Base-by-base conservation (phyloP, 2,329 filamentous ascomycete genomes). In the Dactylonectria estremocensis region DNA sequence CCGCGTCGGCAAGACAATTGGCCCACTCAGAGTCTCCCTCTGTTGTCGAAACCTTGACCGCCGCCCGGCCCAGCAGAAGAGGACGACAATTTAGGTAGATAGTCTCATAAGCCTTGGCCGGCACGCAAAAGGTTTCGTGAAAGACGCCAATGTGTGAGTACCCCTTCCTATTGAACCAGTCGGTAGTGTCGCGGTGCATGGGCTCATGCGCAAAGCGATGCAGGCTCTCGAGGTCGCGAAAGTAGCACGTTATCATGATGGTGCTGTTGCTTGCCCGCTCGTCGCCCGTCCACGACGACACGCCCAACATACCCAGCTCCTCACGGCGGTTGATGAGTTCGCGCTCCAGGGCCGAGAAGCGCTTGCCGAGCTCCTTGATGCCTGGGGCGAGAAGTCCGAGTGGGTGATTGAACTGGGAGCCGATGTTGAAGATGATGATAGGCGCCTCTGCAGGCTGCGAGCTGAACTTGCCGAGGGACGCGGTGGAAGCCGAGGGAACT, bases 41-140 rank as follows among this genome's bases (percentile, higher is more conserved):
- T 16, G 73, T 68, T 20, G 66, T 64, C 7, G 73, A 66, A 7
- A 74, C 73, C 61, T 66, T 73, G 20, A 79, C 74, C 9, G 72
- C 66, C 0, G 74, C 72, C 3, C 69, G 70, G 2, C 81, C 83
- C 56, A 85, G 63, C 43, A 84, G 59, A 5, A 77, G 66, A 1
- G 83, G 83, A 60, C 72, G 77, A 69, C 81, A 83, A 66, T 87
- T 84, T 8, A 81, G 69, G 71, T 89, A 88, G 22, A 89, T 79
- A 2, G 79, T 84, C 82, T 90, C 88, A 77, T 86, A 88, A 9
- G 78, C 77, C 3, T 82, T 80, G 3, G 78, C 76, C 1, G 82
- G 81, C 5, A 84, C 83, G 28, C 81, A 77, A 69, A 86, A 89
- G 0, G 84, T 82, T 81, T 90, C 88, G 73, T 90, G 88, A 67